Evolutionary conservation across 352 stramenopile species (phyloP).

Genomic region (Phytophthora niederhauseri): DNA sequence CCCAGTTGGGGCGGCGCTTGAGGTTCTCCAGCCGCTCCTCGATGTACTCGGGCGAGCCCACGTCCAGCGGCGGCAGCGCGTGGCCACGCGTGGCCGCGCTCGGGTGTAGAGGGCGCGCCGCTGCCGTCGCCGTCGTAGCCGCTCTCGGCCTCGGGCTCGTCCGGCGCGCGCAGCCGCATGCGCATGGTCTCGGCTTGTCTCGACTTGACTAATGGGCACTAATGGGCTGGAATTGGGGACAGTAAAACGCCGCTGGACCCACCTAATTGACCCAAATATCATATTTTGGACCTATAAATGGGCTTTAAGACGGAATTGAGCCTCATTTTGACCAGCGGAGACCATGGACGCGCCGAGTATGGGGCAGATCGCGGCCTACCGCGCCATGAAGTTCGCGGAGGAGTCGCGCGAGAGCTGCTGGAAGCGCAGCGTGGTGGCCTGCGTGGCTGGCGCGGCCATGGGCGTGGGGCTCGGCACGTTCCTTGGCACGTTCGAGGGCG

Average conservation of each 20-base stretch:
- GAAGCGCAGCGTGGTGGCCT: slow-evolving; percentile 85
- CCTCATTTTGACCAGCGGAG: neutral
- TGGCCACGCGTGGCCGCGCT: slow-evolving; percentile 24
- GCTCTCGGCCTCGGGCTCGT: slow-evolving; percentile 52
- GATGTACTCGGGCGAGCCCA: slow-evolving; percentile 84
- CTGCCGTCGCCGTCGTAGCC: slow-evolving; percentile 29
- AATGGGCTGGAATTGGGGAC: neutral
- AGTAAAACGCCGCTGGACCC: neutral
- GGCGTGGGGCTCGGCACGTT: slow-evolving; percentile 86
- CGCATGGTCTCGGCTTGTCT: slow-evolving; percentile 44
- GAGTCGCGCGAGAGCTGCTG: slow-evolving; percentile 84
- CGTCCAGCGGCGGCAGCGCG: slow-evolving; percentile 55
- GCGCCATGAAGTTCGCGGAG: slow-evolving; percentile 73
- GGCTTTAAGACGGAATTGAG: neutral
- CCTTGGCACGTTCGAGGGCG: slow-evolving; percentile 87
- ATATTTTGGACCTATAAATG: neutral
- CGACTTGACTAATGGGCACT: no score
- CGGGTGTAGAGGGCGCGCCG: slow-evolving; percentile 18
- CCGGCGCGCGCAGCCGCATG: slow-evolving; percentile 67
- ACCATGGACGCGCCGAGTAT: slow-evolving; percentile 29
- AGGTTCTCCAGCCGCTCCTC: slow-evolving; percentile 88
- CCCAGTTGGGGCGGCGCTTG: slow-evolving; percentile 72
- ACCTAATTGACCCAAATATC: neutral
- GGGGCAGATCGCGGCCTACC: slow-evolving; percentile 47
- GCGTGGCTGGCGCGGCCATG: slow-evolving; percentile 73